Base-by-base conservation (phyloP, 306 rosid genomes). In the Cicer yamashitae region DNA sequence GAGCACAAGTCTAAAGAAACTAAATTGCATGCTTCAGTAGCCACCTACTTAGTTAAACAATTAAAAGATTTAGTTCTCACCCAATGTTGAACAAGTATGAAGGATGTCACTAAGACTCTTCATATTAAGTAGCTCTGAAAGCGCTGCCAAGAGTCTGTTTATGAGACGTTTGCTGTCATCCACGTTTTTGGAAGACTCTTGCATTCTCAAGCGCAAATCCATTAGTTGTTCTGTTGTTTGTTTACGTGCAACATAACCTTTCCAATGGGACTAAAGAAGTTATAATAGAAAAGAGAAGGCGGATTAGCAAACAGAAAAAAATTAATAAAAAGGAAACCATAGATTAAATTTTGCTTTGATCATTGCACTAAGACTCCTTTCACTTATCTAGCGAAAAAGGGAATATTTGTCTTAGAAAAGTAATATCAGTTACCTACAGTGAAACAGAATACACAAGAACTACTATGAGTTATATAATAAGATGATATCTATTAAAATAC, bases 81-180 rank as follows among this genome's bases (percentile, higher is more conserved):
- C 96, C 69, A 94, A 78, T 56, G 93, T 91, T 17, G 90, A 90
- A 79, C 97, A 88, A 15, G 94, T 91, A 71, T 90, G 94, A 80
- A 82, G 85, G 75, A 82, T 76, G 71, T 82, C 54, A 66, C 85
- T 82, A 15, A 82, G 75, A 71, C 82, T 77, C 64, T 71, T 82
- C 85, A 82, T 82, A 71, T 77, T 77, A 25, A 82, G 85, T 38
- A 82, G 65, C 82, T 64, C 78, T 11, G 85, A 77, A 56, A 82
- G 85, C 6, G 85, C 85, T 6, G 75, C 85, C 71, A 82, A 48
- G 58, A 82, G 85, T 82, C 85, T 77, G 65, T 82, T 94, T 69
- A 91, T 90, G 80, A 91, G 84, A 40, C 96, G 97, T 87, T 85
- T 90, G 78, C 90, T 84, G 74, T 91, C 96, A 60, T 94, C 93